These are phyloP conservation scores for Cardamine chenopodiifolia DNA, from an alignment of 345 rosid genomes.

Conservation along the genomic window DNA sequence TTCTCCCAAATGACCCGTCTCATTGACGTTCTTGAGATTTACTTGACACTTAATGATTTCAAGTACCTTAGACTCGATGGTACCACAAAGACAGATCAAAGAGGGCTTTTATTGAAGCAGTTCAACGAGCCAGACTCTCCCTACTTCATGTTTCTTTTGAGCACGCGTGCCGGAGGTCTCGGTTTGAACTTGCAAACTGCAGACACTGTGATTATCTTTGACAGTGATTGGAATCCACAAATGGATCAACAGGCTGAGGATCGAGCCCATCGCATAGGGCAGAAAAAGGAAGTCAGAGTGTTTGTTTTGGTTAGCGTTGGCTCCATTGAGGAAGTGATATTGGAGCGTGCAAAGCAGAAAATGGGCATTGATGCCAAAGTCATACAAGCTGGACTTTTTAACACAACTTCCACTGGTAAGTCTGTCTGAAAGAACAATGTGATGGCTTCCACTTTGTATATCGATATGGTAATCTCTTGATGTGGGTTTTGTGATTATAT, in stretches of 20 bases:
- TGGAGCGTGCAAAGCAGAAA: conserved; percentile 99
- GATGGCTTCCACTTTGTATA: conserved; percentile 14
- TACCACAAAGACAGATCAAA: conserved; percentile 93
- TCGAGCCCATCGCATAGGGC: conserved; percentile 99
- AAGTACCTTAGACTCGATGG: conserved; percentile 97
- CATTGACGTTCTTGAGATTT: conserved; percentile 88
- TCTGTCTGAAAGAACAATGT: conserved; percentile 3
- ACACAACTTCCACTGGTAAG: conserved; percentile 97
- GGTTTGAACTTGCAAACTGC: conserved; percentile 96
- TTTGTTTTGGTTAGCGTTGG: conserved; percentile 98
- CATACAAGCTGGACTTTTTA: conserved; percentile 98
- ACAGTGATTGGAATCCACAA: conserved; percentile 99
- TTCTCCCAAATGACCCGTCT: conserved; percentile 99
- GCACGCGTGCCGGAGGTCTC: conserved; percentile 99
- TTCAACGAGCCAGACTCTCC: conserved; percentile 98
- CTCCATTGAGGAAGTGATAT: conserved; percentile 93
- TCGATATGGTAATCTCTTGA: conserved; percentile 14
- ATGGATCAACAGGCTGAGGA: conserved; percentile 99
- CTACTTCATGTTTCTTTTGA: conserved; percentile 94
- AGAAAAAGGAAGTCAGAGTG: conserved; percentile 97
- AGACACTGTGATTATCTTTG: conserved; percentile 93
- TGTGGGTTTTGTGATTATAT: conserved; percentile 31
- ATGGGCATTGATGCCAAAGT: conserved; percentile 99
- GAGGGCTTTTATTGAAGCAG: conserved; percentile 78
- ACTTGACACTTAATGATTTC: conserved; percentile 72